phyloP scores from a whole-genome alignment of 2,329 filamentous ascomycete species.

The Aureobasidium sp. region DNA sequence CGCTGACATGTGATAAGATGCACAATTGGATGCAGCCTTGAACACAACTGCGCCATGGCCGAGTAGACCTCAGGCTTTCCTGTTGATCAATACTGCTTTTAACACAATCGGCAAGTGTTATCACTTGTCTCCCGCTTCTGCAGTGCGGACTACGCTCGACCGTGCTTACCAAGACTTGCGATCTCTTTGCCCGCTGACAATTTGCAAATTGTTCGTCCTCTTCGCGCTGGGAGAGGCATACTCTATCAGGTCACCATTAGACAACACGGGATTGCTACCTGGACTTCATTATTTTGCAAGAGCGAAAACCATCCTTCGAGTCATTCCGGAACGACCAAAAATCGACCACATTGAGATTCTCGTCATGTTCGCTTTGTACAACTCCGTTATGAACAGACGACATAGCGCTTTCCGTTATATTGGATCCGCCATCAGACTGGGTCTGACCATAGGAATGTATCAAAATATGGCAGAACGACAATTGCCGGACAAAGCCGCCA shows the following conservation, averaged over 20 bases:
- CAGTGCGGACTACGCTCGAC: conserved; percentile 34
- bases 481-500: conserved; percentile 31
- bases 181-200: conserved; percentile 29
- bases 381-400: conserved; percentile 39
- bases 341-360: conserved; percentile 40
- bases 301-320: conserved; percentile 34
- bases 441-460: conserved; percentile 41
- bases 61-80: conserved; percentile 31
- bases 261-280: conserved; percentile 32
- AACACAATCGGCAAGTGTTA: conserved; percentile 37
- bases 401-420: conserved; percentile 40
- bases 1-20: conserved; percentile 17
- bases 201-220: conserved; percentile 39
- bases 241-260: conserved; percentile 33
- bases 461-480: conserved; percentile 34
- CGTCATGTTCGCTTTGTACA: conserved; percentile 41
- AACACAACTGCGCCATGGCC: conserved; percentile 34
- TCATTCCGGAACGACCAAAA: conserved; percentile 38
- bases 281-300: conserved; percentile 40
- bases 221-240: conserved; percentile 44
- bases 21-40: conserved; percentile 30
- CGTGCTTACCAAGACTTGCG: conserved; percentile 32
- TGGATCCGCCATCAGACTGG: conserved; percentile 39
- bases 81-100: conserved; percentile 37
- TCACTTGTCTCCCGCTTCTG: conserved; percentile 37